Conservation (phyloP, 106 monocot genomes). For the Phalaenopsis equestris region DNA sequence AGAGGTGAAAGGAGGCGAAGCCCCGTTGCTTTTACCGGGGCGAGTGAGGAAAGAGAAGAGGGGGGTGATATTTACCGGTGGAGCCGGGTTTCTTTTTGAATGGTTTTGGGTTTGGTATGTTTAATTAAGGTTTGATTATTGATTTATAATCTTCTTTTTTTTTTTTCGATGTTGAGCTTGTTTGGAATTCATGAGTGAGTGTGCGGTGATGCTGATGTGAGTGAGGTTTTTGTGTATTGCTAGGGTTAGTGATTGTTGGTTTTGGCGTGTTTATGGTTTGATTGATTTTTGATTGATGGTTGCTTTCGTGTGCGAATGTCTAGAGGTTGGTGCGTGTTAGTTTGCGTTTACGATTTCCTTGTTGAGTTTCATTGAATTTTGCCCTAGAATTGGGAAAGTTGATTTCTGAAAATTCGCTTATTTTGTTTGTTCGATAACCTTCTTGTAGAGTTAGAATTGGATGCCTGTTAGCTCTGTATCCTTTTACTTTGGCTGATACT, state of each 20-base stretch:
- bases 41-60: background rate
- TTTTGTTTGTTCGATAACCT: background rate
- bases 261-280: background rate
- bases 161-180: background rate
- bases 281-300: background rate
- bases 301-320: background rate
- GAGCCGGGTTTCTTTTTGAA: background rate
- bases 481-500: background rate
- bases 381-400: background rate
- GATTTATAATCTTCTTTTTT: no score
- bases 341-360: background rate
- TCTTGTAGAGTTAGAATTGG: background rate
- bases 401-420: no score
- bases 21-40: background rate
- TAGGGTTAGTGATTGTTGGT: background rate
- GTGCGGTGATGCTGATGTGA: background rate
- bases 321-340: background rate
- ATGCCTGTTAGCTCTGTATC: background rate
- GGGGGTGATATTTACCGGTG: background rate
- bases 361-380: background rate
- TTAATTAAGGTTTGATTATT: background rate
- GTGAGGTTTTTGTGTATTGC: constrained; percentile 2
- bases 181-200: background rate
- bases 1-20: background rate
- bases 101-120: background rate